phyloP scores from a whole-genome alignment of 257 asterid species.

The Solanum arcanum region DNA sequence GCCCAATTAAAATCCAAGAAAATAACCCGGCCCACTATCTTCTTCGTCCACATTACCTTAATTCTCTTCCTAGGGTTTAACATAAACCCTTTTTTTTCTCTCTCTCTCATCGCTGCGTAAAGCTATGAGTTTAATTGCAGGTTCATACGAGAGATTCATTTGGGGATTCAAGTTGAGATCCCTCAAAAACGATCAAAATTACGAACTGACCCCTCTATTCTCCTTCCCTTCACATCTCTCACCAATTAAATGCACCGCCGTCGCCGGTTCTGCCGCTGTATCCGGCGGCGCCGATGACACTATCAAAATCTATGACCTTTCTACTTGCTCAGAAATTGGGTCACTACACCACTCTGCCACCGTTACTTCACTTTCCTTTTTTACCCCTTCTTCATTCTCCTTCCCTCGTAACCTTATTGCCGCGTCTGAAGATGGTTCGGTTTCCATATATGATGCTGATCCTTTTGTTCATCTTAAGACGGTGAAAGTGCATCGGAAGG shows the following conservation, averaged over 20 bases:
- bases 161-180: slow-evolving; percentile 80
- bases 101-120: neutral
- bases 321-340: slow-evolving; percentile 71
- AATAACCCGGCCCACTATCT: neutral
- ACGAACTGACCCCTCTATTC: slow-evolving; percentile 47
- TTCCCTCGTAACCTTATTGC: slow-evolving; percentile 75
- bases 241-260: slow-evolving; percentile 82
- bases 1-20: neutral
- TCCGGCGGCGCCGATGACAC: slow-evolving; percentile 95
- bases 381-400: slow-evolving; percentile 50
- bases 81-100: neutral
- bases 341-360: slow-evolving; percentile 61
- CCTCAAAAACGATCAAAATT: slow-evolving; percentile 16
- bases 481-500: slow-evolving; percentile 52
- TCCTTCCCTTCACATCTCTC: slow-evolving; percentile 95
- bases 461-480: slow-evolving; percentile 84
- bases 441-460: slow-evolving; percentile 74
- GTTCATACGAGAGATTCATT: slow-evolving; percentile 88
- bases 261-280: slow-evolving; percentile 69
- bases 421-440: slow-evolving; percentile 53
- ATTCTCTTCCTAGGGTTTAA: neutral
- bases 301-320: slow-evolving; percentile 83
- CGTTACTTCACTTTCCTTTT: slow-evolving; percentile 70
- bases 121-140: slow-evolving; percentile 68
- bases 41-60: neutral